Percentiles rank a stretch among this genome's conserved stretches.
These are phyloP conservation scores for Exophiala calicioides DNA, from an alignment of 2,329 filamentous ascomycete genomes.

Conservation along the genomic window DNA sequence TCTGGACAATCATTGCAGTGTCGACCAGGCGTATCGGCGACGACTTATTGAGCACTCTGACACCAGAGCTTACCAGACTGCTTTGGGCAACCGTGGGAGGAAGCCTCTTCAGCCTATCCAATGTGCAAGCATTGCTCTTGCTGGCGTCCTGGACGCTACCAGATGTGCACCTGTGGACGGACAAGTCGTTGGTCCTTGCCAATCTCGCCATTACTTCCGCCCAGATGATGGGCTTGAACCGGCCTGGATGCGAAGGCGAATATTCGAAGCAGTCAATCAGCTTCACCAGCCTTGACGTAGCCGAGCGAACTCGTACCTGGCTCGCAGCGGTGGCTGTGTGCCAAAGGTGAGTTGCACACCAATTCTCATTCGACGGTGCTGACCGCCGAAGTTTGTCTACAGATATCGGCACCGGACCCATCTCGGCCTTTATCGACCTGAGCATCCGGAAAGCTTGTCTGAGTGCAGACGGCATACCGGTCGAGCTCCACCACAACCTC, in stretches of 20 bases:
- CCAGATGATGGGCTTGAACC: constrained; percentile 7
- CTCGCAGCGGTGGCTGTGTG: constrained; percentile 4
- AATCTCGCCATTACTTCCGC: constrained; percentile 1
- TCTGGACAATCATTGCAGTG: constrained; percentile 10
- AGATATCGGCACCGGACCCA: constrained; percentile 1
- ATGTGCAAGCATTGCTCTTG: constrained; percentile 8
- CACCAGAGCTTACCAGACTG: background rate
- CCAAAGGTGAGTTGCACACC: constrained; percentile 11
- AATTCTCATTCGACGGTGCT: too few relatives aligned
- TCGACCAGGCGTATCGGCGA: background rate
- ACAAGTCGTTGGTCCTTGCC: constrained; percentile 3
- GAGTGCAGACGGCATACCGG: background rate
- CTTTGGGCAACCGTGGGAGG: constrained; percentile 3
- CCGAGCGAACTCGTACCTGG: constrained; percentile 6
- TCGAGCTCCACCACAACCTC: constrained; percentile 7
- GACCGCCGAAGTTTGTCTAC: constrained; percentile 1
- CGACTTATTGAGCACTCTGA: background rate
- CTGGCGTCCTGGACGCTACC: constrained; percentile 8
- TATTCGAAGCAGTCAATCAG: constrained; percentile 3
- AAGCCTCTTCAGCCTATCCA: background rate
- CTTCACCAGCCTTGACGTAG: background rate
- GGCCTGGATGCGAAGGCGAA: constrained; percentile 6
- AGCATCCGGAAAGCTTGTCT: constrained; percentile 4
- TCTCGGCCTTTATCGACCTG: constrained; percentile 5
- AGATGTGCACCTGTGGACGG: constrained; percentile 10